These are phyloP conservation scores for Hyparrhenia diplandra DNA, from an alignment of 176 grass and related monocot species.

Conservation along the genomic window DNA sequence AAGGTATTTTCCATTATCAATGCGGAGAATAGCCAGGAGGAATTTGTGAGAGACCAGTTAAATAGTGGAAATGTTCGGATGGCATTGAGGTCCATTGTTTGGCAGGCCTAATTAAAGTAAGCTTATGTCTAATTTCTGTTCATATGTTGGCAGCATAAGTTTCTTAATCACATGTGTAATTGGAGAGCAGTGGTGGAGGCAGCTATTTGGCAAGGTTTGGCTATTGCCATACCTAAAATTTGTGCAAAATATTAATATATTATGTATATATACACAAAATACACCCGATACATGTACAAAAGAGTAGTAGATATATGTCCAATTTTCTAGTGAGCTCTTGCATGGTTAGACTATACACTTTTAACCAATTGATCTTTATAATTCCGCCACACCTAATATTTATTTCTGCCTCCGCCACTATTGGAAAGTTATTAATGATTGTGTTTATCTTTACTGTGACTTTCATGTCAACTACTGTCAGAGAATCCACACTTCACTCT, in stretches of 20 bases:
- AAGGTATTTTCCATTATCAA: constrained; percentile 87
- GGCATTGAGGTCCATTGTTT: constrained; percentile 79
- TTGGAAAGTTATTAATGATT: constrained; percentile 10
- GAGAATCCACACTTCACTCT: constrained; percentile 10
- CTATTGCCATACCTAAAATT: too few relatives aligned
- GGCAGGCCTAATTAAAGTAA: constrained; percentile 78
- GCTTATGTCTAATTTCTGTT: background rate
- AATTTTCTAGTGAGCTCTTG: too few relatives aligned
- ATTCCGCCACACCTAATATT: too few relatives aligned
- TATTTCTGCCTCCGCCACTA: too few relatives aligned
- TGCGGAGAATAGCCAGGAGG: constrained; percentile 67
- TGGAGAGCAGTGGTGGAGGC: too few relatives aligned
- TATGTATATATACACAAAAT: too few relatives aligned
- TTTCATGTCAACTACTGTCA: background rate
- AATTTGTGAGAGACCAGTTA: constrained; percentile 62
- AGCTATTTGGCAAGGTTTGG: too few relatives aligned
- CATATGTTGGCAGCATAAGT: background rate
- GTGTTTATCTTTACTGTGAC: constrained; percentile 4
- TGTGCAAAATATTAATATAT: too few relatives aligned
- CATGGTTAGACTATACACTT: too few relatives aligned
- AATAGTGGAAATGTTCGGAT: constrained; percentile 63
- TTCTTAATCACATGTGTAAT: background rate
- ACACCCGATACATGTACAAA: too few relatives aligned
- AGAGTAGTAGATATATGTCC: too few relatives aligned
- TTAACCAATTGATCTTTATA: too few relatives aligned